Evolutionary conservation across 2,329 filamentous ascomycete genomes (phyloP).

Genomic region (Xylariaceae sp.): DNA sequence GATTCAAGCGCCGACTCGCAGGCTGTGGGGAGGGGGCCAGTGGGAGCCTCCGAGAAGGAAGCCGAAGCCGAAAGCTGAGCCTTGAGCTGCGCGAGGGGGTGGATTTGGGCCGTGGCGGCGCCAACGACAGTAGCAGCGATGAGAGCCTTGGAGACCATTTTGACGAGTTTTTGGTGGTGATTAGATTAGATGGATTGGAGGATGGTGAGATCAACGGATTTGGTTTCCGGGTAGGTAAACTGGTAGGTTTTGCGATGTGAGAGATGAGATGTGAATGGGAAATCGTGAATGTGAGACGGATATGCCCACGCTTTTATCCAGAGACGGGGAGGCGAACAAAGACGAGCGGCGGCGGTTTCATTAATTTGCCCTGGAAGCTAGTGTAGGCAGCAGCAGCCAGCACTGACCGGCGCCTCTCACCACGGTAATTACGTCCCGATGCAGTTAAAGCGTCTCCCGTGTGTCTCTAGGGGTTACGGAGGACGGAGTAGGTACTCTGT

Average conservation of each 20-base stretch:
- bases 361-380: too few species aligned
- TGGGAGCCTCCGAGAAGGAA: too few species aligned
- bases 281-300: background rate
- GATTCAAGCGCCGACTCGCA: background rate
- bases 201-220: background rate
- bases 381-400: too few species aligned
- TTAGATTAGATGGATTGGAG: background rate
- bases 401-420: background rate
- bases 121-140: background rate
- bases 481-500: too few species aligned
- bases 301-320: too few species aligned
- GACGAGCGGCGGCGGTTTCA: too few species aligned
- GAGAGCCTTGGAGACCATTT: background rate
- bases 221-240: background rate
- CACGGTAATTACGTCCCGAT: background rate
- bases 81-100: background rate
- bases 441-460: background rate
- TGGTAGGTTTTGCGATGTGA: background rate
- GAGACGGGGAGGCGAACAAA: too few species aligned
- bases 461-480: background rate
- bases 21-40: background rate
- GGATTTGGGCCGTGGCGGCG: background rate
- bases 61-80: too few species aligned
- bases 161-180: background rate
- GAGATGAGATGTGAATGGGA: background rate